phyloP scores from a whole-genome alignment of 352 stramenopile genomes.

The Aphanomyces euteiches region DNA sequence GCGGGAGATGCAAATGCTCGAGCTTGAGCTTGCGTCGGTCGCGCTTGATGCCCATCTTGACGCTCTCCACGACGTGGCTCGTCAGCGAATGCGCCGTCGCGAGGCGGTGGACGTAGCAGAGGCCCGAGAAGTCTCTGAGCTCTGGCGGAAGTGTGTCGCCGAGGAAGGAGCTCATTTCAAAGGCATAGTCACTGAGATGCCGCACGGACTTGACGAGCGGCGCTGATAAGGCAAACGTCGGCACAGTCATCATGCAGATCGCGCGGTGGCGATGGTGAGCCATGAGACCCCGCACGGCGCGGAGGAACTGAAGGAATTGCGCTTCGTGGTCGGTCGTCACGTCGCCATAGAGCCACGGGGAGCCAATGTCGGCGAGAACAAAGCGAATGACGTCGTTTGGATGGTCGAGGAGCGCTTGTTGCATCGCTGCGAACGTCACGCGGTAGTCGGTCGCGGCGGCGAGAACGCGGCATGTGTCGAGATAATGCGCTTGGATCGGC shows the following conservation, averaged over 20 bases:
- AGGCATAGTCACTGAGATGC: constrained; percentile 41
- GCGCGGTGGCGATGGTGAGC: constrained; percentile 17
- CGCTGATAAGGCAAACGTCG: constrained; percentile 4
- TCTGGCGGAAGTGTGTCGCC: constrained; percentile 58
- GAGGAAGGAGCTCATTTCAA: constrained; percentile 57
- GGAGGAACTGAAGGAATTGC: constrained; percentile 13
- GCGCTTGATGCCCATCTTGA: constrained; percentile 60
- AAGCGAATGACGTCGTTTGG: constrained; percentile 12
- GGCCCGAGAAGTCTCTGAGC: constrained; percentile 53
- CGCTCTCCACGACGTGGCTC: constrained; percentile 49
- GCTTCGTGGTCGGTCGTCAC: not conserved
- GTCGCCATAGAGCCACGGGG: constrained; percentile 15
- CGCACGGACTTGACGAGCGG: constrained; percentile 9
- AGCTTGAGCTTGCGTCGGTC: constrained; percentile 69
- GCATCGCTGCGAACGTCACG: not conserved
- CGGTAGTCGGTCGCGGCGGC: constrained; percentile 1
- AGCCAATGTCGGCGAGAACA: constrained; percentile 16
- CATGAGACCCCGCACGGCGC: constrained; percentile 15
- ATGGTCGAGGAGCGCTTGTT: not conserved
- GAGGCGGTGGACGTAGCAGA: constrained; percentile 56
- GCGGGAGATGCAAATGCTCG: constrained; percentile 71
- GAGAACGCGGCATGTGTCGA: not conserved
- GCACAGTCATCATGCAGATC: constrained; percentile 26
- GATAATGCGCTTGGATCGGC: constrained; percentile 39
- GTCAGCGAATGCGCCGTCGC: constrained; percentile 55